Conservation (phyloP, 768 basidiomycete species). For the Suillus cothurnatus region DNA sequence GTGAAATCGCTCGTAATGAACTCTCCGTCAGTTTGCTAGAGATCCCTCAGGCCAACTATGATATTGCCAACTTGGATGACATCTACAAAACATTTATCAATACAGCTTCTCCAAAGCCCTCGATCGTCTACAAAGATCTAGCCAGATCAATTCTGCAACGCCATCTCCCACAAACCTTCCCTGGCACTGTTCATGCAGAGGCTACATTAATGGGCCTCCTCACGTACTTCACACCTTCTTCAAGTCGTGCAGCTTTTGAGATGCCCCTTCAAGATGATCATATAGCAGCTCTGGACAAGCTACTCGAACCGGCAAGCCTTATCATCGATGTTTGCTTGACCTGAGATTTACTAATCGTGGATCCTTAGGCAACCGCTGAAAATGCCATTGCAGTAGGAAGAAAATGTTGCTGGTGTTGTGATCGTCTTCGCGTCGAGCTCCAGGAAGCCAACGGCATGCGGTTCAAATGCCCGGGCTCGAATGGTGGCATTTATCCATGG, state of each 20-base stretch:
- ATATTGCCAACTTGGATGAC: background rate
- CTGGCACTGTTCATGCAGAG: background rate
- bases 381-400: background rate
- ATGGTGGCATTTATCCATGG: conserved; percentile 4
- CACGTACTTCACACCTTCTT: background rate
- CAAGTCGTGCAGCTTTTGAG: background rate
- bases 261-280: background rate
- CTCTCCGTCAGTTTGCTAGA: background rate
- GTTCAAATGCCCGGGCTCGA: background rate
- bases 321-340: background rate
- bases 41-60: background rate
- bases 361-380: background rate
- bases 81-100: background rate
- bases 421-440: background rate
- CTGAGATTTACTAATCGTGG: background rate
- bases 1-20: background rate
- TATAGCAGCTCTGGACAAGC: background rate
- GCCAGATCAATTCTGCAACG: background rate
- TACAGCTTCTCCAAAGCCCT: background rate
- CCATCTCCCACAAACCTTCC: background rate
- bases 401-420: background rate
- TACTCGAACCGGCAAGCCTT: background rate
- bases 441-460: background rate
- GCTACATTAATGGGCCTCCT: background rate
- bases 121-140: background rate